Evolutionary conservation across 345 rosid genomes (phyloP).

Genomic region (Turnera subulata): DNA sequence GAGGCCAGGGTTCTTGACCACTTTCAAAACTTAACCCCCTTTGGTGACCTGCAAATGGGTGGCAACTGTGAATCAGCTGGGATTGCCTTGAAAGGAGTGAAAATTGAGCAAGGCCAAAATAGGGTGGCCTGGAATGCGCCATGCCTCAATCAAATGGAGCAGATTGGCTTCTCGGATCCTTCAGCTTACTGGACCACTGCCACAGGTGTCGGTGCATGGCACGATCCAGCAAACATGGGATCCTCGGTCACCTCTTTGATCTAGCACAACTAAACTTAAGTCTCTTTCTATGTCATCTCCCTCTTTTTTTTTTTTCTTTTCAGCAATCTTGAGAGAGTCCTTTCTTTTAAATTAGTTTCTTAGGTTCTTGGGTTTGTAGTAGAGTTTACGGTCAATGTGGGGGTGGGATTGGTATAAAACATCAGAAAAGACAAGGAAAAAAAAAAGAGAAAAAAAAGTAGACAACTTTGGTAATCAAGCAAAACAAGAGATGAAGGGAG

Average conservation of each 20-base stretch:
- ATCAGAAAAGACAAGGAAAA: too few relatives aligned
- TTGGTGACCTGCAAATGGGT: conserved; percentile 49
- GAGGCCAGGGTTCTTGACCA: conserved; percentile 30
- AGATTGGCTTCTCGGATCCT: conserved; percentile 53
- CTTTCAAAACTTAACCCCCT: conserved; percentile 37
- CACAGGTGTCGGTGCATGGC: conserved; percentile 50
- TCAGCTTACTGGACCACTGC: conserved; percentile 44
- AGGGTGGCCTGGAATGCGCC: conserved; percentile 33
- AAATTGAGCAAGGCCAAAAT: conserved; percentile 37
- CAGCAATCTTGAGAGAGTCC: conserved; percentile 25
- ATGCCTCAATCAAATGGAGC: conserved; percentile 43
- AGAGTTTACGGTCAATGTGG: conserved; percentile 16
- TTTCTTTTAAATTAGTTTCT: conserved; percentile 14
- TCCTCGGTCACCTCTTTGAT: conserved; percentile 75
- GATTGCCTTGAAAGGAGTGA: conserved; percentile 38
- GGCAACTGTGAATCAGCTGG: conserved; percentile 30
- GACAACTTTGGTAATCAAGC: too few relatives aligned
- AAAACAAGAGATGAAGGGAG: conserved; percentile 58
- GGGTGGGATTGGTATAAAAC: conserved; percentile 16
- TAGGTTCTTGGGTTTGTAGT: conserved; percentile 22
- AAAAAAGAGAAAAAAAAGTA: too few relatives aligned
- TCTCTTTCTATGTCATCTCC: conserved; percentile 37
- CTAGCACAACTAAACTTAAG: conserved; percentile 30
- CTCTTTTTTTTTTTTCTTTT: too few relatives aligned
- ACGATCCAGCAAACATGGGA: conserved; percentile 63